A percentile compares a stretch with the other conserved stretches of the same genome.
Evolutionary conservation across 2,329 filamentous ascomycete genomes (phyloP).

Genomic region (Stachybotrys chartarum): DNA sequence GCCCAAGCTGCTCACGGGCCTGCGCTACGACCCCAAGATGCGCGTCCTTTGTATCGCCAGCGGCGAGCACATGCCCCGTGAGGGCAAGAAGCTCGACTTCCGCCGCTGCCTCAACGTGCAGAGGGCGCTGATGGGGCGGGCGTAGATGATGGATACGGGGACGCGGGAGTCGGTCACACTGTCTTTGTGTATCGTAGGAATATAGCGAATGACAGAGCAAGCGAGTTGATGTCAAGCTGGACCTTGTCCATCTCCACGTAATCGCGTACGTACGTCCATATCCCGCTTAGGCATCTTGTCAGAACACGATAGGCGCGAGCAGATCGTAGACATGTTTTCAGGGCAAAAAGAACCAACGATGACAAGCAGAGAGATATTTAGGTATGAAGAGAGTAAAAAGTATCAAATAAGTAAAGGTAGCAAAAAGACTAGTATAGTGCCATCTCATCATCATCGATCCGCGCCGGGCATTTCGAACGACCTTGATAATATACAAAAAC

Average conservation of each 20-base stretch:
- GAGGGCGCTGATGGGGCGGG: conserved; percentile 27
- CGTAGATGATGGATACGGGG: conserved; percentile 3
- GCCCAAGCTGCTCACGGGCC: conserved; percentile 79
- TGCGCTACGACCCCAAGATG: conserved; percentile 88
- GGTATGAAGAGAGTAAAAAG: background rate
- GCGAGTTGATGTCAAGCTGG: too few relatives aligned
- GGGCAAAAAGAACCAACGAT: too few relatives aligned
- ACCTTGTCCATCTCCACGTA: too few relatives aligned
- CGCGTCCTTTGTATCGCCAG: conserved; percentile 88
- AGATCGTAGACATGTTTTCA: too few relatives aligned
- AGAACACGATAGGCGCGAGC: too few relatives aligned
- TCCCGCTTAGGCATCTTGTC: too few relatives aligned
- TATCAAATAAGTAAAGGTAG: background rate
- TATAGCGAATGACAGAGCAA: too few relatives aligned
- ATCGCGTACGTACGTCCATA: too few relatives aligned
- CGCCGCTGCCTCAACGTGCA: conserved; percentile 35
- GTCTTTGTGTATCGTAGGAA: too few relatives aligned
- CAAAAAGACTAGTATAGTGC: background rate
- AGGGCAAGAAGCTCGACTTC: conserved; percentile 45
- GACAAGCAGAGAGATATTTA: too few relatives aligned
- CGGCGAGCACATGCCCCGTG: conserved; percentile 63
- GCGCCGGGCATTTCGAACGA: background rate
- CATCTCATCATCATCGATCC: background rate
- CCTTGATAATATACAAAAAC: background rate
- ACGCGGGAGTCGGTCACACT: too few relatives aligned